Percentiles rank a stretch among this genome's conserved stretches.
These are phyloP conservation scores for Alisma plantagoaquatica DNA, from an alignment of 106 monocot species.

Conservation along the genomic window DNA sequence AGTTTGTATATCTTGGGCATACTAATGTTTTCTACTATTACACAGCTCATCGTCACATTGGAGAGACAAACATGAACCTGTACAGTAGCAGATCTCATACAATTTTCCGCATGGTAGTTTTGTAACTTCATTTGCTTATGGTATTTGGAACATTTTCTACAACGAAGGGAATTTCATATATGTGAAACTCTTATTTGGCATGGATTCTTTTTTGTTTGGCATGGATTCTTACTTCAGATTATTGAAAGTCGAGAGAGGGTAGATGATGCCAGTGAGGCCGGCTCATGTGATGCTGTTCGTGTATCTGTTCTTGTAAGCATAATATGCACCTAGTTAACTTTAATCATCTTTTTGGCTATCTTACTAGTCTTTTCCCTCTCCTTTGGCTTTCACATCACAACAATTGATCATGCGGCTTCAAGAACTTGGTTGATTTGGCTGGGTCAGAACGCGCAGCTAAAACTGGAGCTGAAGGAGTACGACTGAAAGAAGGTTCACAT, in stretches of 20 bases:
- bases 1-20: background rate
- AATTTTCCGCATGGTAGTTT: constrained; percentile 83
- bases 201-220: constrained; percentile 1
- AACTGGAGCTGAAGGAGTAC: constrained; percentile 90
- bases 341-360: constrained; percentile 1
- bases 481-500: constrained; percentile 93
- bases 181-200: background rate
- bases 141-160: too few species aligned
- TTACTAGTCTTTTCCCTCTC: constrained; percentile 1
- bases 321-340: background rate
- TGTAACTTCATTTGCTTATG: background rate
- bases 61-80: constrained; percentile 96
- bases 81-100: constrained; percentile 98
- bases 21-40: background rate
- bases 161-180: too few species aligned
- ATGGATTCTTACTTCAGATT: constrained; percentile 31
- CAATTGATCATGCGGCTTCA: constrained; percentile 3
- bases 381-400: background rate
- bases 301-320: constrained; percentile 81
- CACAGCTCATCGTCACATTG: constrained; percentile 94
- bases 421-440: constrained; percentile 97
- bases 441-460: constrained; percentile 94
- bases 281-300: constrained; percentile 89
- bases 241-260: constrained; percentile 83
- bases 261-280: constrained; percentile 30